A percentile compares a stretch with the other conserved stretches of the same genome.
Conservation (phyloP, 768 basidiomycete species). For the Chalciporus piperatus region DNA sequence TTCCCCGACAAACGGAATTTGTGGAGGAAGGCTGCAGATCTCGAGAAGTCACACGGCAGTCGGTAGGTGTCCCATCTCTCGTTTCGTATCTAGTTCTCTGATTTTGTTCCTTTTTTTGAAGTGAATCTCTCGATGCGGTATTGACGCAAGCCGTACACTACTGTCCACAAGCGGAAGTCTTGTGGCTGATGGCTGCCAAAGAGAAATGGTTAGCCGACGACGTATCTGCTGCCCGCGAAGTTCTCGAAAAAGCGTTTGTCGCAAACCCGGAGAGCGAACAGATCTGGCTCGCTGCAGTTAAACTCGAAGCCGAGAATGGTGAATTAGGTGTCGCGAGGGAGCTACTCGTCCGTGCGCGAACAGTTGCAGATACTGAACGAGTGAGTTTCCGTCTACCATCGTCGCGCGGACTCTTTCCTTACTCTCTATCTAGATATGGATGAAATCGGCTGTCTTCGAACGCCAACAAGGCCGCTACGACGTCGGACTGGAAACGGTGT, state of each 20-base stretch:
- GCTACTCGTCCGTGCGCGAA: slow-evolving; percentile 83
- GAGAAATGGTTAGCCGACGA: slow-evolving; percentile 93
- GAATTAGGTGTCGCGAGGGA: slow-evolving; percentile 84
- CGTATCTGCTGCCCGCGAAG: slow-evolving; percentile 85
- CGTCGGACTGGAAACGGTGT: slow-evolving; percentile 71
- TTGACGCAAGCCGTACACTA: slow-evolving; percentile 81
- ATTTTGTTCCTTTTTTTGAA: slow-evolving; percentile 24
- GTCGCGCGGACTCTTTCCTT: not conserved
- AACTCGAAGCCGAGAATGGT: slow-evolving; percentile 94
- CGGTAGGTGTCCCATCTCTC: slow-evolving; percentile 44
- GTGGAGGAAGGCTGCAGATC: slow-evolving; percentile 89
- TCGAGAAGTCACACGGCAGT: slow-evolving; percentile 90
- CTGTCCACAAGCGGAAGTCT: slow-evolving; percentile 92
- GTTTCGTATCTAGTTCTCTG: not conserved
- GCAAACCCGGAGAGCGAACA: slow-evolving; percentile 96
- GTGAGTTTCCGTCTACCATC: slow-evolving; percentile 40
- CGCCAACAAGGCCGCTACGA: slow-evolving; percentile 78
- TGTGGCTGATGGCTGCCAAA: slow-evolving; percentile 98
- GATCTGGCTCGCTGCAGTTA: slow-evolving; percentile 97
- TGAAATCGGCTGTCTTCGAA: slow-evolving; percentile 97
- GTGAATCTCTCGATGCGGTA: slow-evolving; percentile 79
- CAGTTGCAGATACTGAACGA: slow-evolving; percentile 88
- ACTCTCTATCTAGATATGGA: slow-evolving; percentile 78
- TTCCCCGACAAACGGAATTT: slow-evolving; percentile 84
- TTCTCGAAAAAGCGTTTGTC: slow-evolving; percentile 86